Conservation (phyloP, 1,139 yeast species). For the Suhomyces wounanorum region DNA sequence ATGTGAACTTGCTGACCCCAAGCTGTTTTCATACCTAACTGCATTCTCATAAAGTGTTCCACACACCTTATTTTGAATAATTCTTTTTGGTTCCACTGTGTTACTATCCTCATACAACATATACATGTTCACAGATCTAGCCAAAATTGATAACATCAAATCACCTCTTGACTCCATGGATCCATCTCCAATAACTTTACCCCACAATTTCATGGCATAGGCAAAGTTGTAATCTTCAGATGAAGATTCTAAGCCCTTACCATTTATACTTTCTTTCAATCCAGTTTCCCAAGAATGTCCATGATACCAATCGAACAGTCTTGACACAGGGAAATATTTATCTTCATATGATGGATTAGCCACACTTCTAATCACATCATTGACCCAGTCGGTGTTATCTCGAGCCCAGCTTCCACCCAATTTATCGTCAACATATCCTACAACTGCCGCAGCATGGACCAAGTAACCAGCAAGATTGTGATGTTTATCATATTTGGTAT, state of each 20-base stretch:
- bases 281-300: too few species aligned
- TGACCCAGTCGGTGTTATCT: background rate
- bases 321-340: too few species aligned
- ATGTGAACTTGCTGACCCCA: background rate
- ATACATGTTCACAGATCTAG: background rate
- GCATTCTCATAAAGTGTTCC: background rate
- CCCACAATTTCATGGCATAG: too few species aligned
- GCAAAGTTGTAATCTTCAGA: background rate
- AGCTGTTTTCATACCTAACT: background rate
- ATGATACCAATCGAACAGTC: too few species aligned
- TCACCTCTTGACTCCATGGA: background rate
- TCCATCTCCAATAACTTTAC: background rate
- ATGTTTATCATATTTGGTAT: background rate
- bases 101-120: too few species aligned
- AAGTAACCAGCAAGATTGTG: background rate
- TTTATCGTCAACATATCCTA: background rate
- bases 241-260: background rate
- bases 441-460: background rate
- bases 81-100: too few species aligned
- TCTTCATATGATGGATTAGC: background rate
- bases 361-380: background rate
- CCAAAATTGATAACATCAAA: background rate
- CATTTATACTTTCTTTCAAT: background rate
- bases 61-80: too few species aligned
- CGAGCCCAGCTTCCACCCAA: background rate